phyloP scores from a whole-genome alignment of 2,329 filamentous ascomycete species.

The Colletotrichum tanaceti region DNA sequence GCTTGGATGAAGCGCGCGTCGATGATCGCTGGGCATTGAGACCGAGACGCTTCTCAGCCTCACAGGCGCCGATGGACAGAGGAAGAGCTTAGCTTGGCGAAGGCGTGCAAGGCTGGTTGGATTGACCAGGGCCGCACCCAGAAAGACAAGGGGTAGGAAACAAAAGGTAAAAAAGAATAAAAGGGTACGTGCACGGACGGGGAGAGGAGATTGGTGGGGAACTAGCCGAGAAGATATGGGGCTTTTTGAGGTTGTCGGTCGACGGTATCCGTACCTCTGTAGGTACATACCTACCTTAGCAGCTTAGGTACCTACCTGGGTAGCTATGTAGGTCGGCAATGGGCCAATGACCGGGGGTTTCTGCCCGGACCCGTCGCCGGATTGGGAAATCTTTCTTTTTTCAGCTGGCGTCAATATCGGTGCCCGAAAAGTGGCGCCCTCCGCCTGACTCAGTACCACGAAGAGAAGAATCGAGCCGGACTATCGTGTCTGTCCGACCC shows the following conservation, averaged over 20 bases:
- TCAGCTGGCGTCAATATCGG: slow-evolving; percentile 5
- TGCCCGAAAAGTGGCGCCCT: slow-evolving; percentile 28
- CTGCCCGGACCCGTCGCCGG: slow-evolving; percentile 6
- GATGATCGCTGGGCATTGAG: slow-evolving; percentile 8
- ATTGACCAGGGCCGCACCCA: background rate
- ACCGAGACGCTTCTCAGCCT: slow-evolving; percentile 34
- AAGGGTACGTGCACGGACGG: slow-evolving; percentile 34
- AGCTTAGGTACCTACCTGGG: too few relatives aligned
- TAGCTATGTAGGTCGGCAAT: too few relatives aligned
- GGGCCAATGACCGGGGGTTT: background rate
- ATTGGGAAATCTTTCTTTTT: slow-evolving; percentile 14
- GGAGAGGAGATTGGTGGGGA: slow-evolving; percentile 31
- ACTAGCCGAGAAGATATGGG: background rate
- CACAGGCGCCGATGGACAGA: slow-evolving; percentile 27
- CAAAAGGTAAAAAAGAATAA: slow-evolving; percentile 8
- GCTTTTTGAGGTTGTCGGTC: background rate
- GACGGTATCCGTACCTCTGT: too few relatives aligned
- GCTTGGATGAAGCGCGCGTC: background rate
- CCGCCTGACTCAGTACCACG: background rate
- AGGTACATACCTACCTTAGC: too few relatives aligned
- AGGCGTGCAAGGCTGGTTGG: slow-evolving; percentile 12
- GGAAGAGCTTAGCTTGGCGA: slow-evolving; percentile 3
- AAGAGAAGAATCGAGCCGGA: background rate
- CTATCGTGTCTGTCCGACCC: background rate
- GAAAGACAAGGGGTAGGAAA: background rate